phyloP scores from a whole-genome alignment of 108 stramenopile species.

The Stephanodiscus triporus region DNA sequence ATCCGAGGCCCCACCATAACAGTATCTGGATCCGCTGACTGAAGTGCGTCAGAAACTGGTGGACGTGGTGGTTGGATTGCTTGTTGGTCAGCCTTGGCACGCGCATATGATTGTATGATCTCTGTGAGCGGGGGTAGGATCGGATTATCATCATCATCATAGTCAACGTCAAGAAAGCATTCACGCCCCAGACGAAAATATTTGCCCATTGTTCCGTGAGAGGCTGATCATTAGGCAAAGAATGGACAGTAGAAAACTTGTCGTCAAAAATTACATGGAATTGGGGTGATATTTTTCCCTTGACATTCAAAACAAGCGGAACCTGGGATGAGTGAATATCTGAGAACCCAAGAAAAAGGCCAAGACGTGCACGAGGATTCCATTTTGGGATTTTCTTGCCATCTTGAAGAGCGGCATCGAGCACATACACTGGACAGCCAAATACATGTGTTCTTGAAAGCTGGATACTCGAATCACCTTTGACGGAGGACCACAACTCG shows the following conservation, averaged over 20 bases:
- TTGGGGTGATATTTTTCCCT: constrained; percentile 1
- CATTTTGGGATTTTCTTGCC: constrained; percentile 44
- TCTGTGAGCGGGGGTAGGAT: neutral
- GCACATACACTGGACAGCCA: constrained; percentile 53
- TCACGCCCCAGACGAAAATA: too few relatives aligned
- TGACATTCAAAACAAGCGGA: neutral
- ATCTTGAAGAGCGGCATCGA: constrained; percentile 44
- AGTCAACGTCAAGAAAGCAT: too few relatives aligned
- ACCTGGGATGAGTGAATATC: neutral
- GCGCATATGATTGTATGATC: neutral
- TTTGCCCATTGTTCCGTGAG: too few relatives aligned
- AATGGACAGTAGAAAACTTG: constrained; percentile 5
- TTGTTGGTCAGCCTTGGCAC: too few relatives aligned
- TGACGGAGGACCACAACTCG: neutral
- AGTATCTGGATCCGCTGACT: too few relatives aligned
- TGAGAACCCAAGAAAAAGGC: neutral
- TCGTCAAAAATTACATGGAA: constrained; percentile 17
- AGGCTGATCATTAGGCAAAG: neutral
- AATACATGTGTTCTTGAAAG: constrained; percentile 13
- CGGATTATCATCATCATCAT: neutral
- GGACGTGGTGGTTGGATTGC: too few relatives aligned
- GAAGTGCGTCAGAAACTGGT: too few relatives aligned
- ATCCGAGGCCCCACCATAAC: neutral
- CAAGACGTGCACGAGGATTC: neutral
- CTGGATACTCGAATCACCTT: neutral